These are phyloP conservation scores for Sherardia arvensis DNA, from an alignment of 257 asterid species.

Conservation along the genomic window DNA sequence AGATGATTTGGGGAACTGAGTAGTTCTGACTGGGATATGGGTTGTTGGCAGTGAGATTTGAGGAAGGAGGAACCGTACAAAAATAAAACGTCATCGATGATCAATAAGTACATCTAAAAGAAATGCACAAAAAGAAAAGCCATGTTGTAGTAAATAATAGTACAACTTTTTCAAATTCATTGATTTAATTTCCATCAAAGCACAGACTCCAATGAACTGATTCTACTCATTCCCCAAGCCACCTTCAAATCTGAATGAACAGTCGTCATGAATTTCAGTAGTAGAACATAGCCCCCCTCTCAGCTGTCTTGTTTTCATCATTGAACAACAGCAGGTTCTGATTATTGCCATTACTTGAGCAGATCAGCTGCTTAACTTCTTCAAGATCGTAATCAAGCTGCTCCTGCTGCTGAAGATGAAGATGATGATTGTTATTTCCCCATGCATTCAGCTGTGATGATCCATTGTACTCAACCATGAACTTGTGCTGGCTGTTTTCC, in stretches of 20 bases:
- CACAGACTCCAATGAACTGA: background rate
- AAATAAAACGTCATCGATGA: slow-evolving; percentile 11
- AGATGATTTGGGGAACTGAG: slow-evolving; percentile 6
- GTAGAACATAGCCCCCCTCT: slow-evolving; percentile 29
- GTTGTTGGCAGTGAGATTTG: slow-evolving; percentile 9
- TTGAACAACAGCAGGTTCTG: slow-evolving; percentile 17
- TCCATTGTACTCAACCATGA: slow-evolving; percentile 31
- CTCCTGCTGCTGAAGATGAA: slow-evolving; percentile 16
- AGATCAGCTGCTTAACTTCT: slow-evolving; percentile 48
- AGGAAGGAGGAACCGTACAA: slow-evolving; percentile 18
- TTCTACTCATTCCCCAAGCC: slow-evolving; percentile 15
- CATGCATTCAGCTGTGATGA: slow-evolving; percentile 12
- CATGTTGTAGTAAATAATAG: slow-evolving; percentile 14
- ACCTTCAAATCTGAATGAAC: slow-evolving; percentile 29
- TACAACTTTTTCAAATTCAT: slow-evolving; percentile 6
- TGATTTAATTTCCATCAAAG: background rate
- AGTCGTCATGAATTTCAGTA: slow-evolving; percentile 28
- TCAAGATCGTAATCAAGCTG: slow-evolving; percentile 43
- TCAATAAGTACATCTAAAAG: background rate
- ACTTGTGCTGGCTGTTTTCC: slow-evolving; percentile 24
- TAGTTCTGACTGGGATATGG: slow-evolving; percentile 12
- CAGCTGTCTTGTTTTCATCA: slow-evolving; percentile 50
- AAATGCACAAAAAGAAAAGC: slow-evolving; percentile 28
- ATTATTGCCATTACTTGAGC: slow-evolving; percentile 11
- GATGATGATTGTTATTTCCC: background rate